Evolutionary conservation across 495 filamentous ascomycete species (phyloP).

Genomic region (Podospora pseudopauciseta): DNA sequence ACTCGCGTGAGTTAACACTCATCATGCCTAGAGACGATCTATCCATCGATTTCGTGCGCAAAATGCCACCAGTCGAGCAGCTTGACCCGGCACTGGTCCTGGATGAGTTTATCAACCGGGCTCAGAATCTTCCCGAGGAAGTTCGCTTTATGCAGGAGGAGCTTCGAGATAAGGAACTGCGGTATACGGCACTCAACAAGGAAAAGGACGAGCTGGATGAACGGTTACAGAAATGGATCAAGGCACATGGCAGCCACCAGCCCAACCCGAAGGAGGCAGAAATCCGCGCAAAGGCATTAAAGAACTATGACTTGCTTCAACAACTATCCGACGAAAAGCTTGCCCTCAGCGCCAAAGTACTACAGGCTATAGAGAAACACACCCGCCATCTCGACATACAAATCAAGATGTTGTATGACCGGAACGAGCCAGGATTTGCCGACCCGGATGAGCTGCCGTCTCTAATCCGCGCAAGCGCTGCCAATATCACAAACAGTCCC

Average conservation of each 20-base stretch:
- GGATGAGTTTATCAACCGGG: conserved; percentile 83
- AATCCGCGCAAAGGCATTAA: conserved; percentile 63
- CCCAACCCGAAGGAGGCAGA: conserved; percentile 84
- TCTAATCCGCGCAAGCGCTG: conserved; percentile 59
- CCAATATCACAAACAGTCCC: conserved; percentile 40
- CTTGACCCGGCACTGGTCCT: conserved; percentile 82
- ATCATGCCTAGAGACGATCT: conserved; percentile 62
- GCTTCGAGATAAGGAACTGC: conserved; percentile 82
- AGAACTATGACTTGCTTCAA: conserved; percentile 67
- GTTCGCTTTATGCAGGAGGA: conserved; percentile 92
- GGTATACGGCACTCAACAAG: conserved; percentile 67
- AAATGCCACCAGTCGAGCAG: conserved; percentile 50
- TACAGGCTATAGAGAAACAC: conserved; percentile 79
- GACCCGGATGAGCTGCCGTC: conserved; percentile 76
- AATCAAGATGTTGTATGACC: conserved; percentile 76
- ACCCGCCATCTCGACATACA: conserved; percentile 81
- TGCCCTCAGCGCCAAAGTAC: conserved; percentile 70
- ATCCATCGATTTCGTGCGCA: conserved; percentile 55
- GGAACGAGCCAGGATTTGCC: conserved; percentile 65
- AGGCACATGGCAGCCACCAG: conserved; percentile 71
- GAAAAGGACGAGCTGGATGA: conserved; percentile 73
- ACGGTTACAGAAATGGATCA: conserved; percentile 87
- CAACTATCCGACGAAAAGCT: conserved; percentile 86
- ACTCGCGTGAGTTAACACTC: conserved; percentile 35
- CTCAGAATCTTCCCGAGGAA: conserved; percentile 87